Evolutionary conservation across 2,329 filamentous ascomycete species (phyloP).

Genomic region (Aspergillus caelatus): DNA sequence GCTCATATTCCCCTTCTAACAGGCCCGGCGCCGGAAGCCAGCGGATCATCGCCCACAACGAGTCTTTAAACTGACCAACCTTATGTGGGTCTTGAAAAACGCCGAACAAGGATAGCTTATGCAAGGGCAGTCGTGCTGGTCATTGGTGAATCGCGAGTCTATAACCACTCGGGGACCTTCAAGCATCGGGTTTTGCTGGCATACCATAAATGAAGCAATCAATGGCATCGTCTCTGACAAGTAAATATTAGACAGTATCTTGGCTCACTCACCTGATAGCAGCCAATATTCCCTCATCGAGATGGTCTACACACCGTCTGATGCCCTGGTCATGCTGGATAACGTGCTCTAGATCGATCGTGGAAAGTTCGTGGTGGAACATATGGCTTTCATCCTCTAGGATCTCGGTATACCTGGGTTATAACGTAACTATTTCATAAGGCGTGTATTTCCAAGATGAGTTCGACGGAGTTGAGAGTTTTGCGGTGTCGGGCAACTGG

Average conservation of each 20-base stretch:
- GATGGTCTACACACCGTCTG: neutral
- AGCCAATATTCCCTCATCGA: fast-evolving
- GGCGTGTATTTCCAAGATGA: too few species aligned
- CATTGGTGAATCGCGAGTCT: neutral
- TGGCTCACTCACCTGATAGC: neutral
- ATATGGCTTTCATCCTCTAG: too few species aligned
- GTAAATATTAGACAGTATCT: neutral
- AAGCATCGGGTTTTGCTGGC: neutral
- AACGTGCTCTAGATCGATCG: too few species aligned
- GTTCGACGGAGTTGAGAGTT: too few species aligned
- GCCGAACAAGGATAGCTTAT: neutral
- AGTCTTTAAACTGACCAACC: too few species aligned
- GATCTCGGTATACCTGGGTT: too few species aligned
- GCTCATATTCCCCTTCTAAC: neutral
- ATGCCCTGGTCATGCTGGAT: too few species aligned
- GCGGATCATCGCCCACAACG: neutral
- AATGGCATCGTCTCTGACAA: neutral
- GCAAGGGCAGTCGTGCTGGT: neutral
- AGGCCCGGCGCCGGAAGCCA: neutral
- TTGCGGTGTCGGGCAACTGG: too few species aligned
- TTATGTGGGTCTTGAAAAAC: too few species aligned
- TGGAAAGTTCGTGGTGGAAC: too few species aligned
- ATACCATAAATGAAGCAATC: neutral
- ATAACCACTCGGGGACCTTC: neutral
- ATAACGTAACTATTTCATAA: too few species aligned